Conservation (phyloP, 768 basidiomycete genomes). For the Suillus sp. region DNA sequence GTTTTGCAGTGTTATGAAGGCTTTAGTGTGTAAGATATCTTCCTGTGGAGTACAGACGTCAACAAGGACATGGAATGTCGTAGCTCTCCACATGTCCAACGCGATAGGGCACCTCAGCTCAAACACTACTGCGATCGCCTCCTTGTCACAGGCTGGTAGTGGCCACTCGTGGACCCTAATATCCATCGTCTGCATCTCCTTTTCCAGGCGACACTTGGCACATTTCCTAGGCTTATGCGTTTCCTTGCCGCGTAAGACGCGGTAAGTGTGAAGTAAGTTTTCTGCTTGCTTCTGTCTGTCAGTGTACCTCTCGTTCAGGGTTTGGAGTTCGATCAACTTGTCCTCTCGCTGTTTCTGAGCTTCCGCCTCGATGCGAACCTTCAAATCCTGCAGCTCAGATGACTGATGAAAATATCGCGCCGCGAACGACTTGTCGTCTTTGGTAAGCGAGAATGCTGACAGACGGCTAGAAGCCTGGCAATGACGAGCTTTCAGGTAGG, state of each 20-base stretch:
- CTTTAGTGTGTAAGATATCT: too few relatives aligned
- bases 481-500: conserved; percentile 38
- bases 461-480: conserved; percentile 8
- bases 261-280: background rate
- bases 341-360: conserved; percentile 23
- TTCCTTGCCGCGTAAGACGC: too few relatives aligned
- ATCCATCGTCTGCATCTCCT: conserved; percentile 19
- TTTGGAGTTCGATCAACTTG: conserved; percentile 19
- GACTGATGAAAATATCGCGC: conserved; percentile 39
- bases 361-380: conserved; percentile 30
- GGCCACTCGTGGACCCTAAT: conserved; percentile 51
- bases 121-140: conserved; percentile 40
- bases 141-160: conserved; percentile 31
- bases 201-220: conserved; percentile 35
- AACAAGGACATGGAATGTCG: conserved; percentile 41
- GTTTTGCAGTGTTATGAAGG: conserved; percentile 19
- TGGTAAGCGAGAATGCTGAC: conserved; percentile 3
- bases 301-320: conserved; percentile 18
- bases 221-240: too few relatives aligned
- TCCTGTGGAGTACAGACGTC: conserved; percentile 35
- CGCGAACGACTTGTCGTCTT: conserved; percentile 28
- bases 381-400: conserved; percentile 25
- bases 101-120: conserved; percentile 42
- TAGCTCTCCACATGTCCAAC: conserved; percentile 47
- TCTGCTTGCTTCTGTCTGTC: background rate